Base-by-base conservation (phyloP, 495 filamentous ascomycete genomes). In the Penicillium malachiteum region DNA sequence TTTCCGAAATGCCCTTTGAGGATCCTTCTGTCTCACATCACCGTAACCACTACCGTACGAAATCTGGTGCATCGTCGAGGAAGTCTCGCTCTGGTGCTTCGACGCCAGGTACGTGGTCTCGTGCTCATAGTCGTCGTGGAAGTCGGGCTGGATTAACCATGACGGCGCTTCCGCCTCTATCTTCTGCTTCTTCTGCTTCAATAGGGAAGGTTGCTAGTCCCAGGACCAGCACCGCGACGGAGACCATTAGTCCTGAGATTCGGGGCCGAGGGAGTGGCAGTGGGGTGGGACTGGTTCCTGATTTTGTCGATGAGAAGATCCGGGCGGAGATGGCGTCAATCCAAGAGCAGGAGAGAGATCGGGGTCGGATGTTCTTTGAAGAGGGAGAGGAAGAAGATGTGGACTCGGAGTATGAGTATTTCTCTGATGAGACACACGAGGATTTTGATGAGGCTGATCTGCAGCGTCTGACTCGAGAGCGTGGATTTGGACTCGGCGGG, bases 401-500 rank as follows among this genome's bases (percentile, higher is more conserved):
- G 11, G 70, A 65, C 13, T 70, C 68, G 3, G 72, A 76, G 21
- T 59, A 46, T 40, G 64, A 63, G 7, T 53, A 41, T 17, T 56
- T 26, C 11, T 61, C 57, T 6, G 55, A 66, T 18, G 55, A 59
- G 17, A 52, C 41, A n/a, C 48, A 47, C 13, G 72, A 71, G 49
- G 73, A 76, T 3, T 70, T 77, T 17, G 75, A 77, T 47, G 76
- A 79, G 42, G 66, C 63, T 12, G 75, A 78, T 60, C 35, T 78
- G 34, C 74, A 74, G 56, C 69, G 62, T n/a, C 55, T 78, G 1
- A 77, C 74, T 7, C 71, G 78, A 50, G 77, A 83, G 54, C 79
- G 79, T n/a, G 82, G 81, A 41, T 85, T 84, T 50, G 86, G 87
- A 5, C 70, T 92, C n/a, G 87, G 87, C 0, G 79, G 82, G 9